Base-by-base conservation (phyloP, 2,329 filamentous ascomycete species). In the Ophiostoma australiae region DNA sequence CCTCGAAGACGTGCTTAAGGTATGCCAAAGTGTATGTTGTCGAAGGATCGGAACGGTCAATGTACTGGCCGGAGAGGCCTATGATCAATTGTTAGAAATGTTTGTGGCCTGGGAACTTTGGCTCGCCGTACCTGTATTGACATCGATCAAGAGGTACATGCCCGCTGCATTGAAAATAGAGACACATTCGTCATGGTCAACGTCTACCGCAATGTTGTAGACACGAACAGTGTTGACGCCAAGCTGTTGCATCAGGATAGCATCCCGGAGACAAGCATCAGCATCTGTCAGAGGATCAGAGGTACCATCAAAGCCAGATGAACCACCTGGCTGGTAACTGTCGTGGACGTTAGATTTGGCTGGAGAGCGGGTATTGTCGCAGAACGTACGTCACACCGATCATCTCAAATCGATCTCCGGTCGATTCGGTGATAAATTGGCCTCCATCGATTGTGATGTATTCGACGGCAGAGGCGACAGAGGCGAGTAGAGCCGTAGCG, bases 81-180 rank as follows among this genome's bases (percentile, higher is more conserved):
- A 58, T 13, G 1, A 4, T 27, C 5, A n/a, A 31, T 11, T 11
- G 52, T 58, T 58, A 52, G n/a, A 52, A 58, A 11, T 58, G 4
- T 6, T 31, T 13, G 13, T 27, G 52, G n/a, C 10, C 3, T 13
- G 8, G 7, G 27, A n/a, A 4, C 11, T 27, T 1, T 27, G 23
- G n/a, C 7, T 58, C 11, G 23, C 8, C 52, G 8, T 27, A 58
- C 52, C 52, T 23, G 52, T 58, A n/a, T 58, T 91, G 75, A 99
- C 84, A 84, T 99, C 95, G 75, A 93, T 91, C 76, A 99, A 87
- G 77, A 99, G 90, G 81, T 98, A 99, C 84, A 99, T 98, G 78
- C 93, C 94, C 71, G 91, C 91, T 72, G 91, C 88, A 71, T 91
- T 86, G 68, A 99, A 87, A 75, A 92, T 80, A 75, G 86, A 84